Base-by-base conservation (phyloP, 2,329 filamentous ascomycete species). In the Dactylella cylindrospora region DNA sequence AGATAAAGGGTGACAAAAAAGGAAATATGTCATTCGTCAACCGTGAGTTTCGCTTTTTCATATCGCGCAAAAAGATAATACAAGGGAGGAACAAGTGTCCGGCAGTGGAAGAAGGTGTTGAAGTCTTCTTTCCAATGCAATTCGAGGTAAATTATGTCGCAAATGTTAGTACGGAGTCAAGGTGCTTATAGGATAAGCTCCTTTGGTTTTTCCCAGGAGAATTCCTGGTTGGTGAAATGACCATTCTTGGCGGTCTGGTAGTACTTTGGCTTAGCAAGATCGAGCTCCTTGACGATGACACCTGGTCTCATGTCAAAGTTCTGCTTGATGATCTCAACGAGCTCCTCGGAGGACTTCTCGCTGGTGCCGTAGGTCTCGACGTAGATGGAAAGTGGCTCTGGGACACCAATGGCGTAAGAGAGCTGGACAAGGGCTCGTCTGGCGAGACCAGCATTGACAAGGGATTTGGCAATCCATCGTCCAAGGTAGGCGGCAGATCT, bases 171-270 rank as follows among this genome's bases (percentile, higher is more conserved):
- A 29, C 36, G 26, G 51, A 32, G 31, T 36, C 25, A 49, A 50
- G 41, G 65, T 45, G 41, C 75, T 83, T 95, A 97, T 77, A 88
- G 86, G 78, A 87, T 90, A 73, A 98, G 88, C 70, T 80, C 71
- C 88, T 95, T 96, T 73, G 93, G 91, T 84, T 97, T 83, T 84
- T 98, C 93, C 93, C 93, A 98, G 77, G 80, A 84, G 83, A 98
- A 98, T 76, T 76, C 80, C 83, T 95, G 93, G 87, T 96, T 93
- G 77, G 90, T 95, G 78, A 98, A 98, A 84, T 98, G 93, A 49
- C 93, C 93, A 79, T 97, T 97, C 88, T 96, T 96, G 78, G 93
- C 93, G 59, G 93, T 98, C 80, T 91, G 83, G 82, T 84, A 84
- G 85, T 98, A 98, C 80, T 97, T 96, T 74, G 93, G 93, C 78